Base-by-base conservation (phyloP, 2,329 filamentous ascomycete species). In the Lasiodiplodia sp. region DNA sequence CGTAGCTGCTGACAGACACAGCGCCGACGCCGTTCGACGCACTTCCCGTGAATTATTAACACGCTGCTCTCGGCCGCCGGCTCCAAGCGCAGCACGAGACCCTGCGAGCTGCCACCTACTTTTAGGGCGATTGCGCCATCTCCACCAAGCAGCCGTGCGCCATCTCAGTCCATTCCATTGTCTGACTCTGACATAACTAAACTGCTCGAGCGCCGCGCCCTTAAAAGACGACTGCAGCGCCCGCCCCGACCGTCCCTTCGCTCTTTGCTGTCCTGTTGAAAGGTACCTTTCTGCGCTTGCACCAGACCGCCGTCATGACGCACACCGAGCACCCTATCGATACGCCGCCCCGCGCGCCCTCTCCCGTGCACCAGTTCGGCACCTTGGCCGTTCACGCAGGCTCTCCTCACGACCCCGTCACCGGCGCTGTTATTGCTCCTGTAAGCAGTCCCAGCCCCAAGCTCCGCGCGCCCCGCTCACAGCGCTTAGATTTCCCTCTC, bases 321-420 rank as follows among this genome's bases (percentile, higher is more conserved):
- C 70, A 78, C 52, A 60, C 76, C 44, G 83, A 85, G 71, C 85
- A 87, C 74, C 83, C 88, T 66, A 90, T 92, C 76, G 87, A 91
- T 75, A 94, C 92, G 69, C 92, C 92, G 72, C 90, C 91, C 63
- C 87, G 90, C 71, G 88, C 91, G 58, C 88, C 90, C 47, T 91
- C 92, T 55, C 92, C 93, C 72, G 86, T 90, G 69, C 90, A 93
- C 79, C 86, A 88, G 71, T 98, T 99, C 82, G 96, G 93, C 70
- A 99, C 96, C 58, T 88, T 96, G 71, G 96, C 96, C 68, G 96
- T 99, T 23, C 96, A 99, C 82, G 94, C 95, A 71, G 96, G 96
- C 70, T 88, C 93, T 53, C 93, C 93, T 75, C 92, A 96, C 80
- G 96, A 99, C 83, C 92, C 95, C 58, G 85, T 88, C 51, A 99